A percentile compares a stretch with the other conserved stretches of the same genome.
These are phyloP conservation scores for Nymphaea thermarum DNA, from an alignment of 164 flowering plant genomes.

Conservation along the genomic window DNA sequence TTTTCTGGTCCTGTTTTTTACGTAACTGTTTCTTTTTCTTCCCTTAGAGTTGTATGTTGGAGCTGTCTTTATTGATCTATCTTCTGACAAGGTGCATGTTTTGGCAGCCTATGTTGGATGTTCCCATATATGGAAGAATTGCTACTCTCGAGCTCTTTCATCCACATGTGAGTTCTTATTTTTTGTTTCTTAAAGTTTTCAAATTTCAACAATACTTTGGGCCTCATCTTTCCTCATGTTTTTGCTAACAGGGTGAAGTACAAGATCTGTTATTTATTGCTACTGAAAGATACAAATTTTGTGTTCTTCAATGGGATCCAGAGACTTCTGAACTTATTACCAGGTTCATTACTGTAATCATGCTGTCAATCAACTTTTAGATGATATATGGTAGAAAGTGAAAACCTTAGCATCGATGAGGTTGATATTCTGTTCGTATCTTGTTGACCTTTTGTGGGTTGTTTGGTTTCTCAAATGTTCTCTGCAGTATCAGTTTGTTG, in stretches of 20 bases:
- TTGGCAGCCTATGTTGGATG: constrained; percentile 91
- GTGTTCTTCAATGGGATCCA: constrained; percentile 98
- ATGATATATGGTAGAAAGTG: neutral
- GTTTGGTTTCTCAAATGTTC: neutral
- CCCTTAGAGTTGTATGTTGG: neutral
- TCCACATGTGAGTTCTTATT: constrained; percentile 69
- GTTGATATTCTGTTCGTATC: neutral
- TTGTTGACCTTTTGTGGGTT: neutral
- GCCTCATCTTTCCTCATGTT: neutral
- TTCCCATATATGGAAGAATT: constrained; percentile 96
- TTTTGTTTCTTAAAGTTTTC: neutral
- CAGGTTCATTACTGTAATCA: constrained; percentile 28
- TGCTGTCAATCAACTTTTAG: neutral
- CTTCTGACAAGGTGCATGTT: neutral
- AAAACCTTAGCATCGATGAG: neutral
- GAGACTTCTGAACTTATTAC: constrained; percentile 77
- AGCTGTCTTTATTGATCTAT: neutral
- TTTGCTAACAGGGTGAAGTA: constrained; percentile 65
- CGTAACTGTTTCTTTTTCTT: too few species aligned
- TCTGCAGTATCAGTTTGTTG: neutral
- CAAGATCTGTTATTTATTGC: constrained; percentile 93
- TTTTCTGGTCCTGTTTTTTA: too few species aligned
- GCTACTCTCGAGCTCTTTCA: constrained; percentile 97
- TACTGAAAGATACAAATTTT: constrained; percentile 91
- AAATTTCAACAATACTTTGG: neutral